Evolutionary conservation across 352 stramenopile species (phyloP), one percentile per base, ranked within the genome.

Genomic region (Globisporangium cylindrosporum): DNA sequence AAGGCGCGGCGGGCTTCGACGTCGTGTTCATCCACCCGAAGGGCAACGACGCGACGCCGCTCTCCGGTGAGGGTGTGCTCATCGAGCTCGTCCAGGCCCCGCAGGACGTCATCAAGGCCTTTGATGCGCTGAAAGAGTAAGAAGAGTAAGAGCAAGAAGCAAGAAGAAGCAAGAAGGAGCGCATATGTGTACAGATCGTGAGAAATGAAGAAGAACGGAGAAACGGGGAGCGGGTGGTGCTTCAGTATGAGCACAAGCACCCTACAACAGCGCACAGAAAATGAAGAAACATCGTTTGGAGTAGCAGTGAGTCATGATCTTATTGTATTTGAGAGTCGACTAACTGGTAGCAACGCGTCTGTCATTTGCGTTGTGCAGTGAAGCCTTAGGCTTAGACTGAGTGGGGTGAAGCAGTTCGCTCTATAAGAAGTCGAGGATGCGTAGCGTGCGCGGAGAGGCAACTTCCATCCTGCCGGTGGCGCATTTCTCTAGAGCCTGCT

Each of bases 1-100:
- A 97, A 74, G 98, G 98, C 59, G 98, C 97, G 6, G 81, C 93
- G n/a, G 98, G 98, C 36, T 97, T 99, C 71, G 88, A 99, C 73
- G 95, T 99, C 34, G 95, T 93, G 29, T 99, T 99, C 73, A 98
- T 99, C 74, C 97, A 99, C 82, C 97, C 97, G 12, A 99, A 99
- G 74, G 96, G 95, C 64, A 99, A 98, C 75, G 95, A 98, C 41
- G 73, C 80, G 18, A 71, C 80, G 61, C 96, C 96, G 20, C 87
- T 98, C 56, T 95, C 89, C 38, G 96, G 96, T 36, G 87, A 96
- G 76, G 97, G 96, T 24, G 96, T 99, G 66, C 86, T 99, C 65
- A 98, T 99, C 75, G 97, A 99, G 70, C 81, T 99, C 32, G 97
- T 99, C 25, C 97, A 99, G 77, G 97, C 97, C 36, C 97, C 97